Conservation (phyloP, 2,329 filamentous ascomycete genomes). For the Graphiopsis chlorocephala region DNA sequence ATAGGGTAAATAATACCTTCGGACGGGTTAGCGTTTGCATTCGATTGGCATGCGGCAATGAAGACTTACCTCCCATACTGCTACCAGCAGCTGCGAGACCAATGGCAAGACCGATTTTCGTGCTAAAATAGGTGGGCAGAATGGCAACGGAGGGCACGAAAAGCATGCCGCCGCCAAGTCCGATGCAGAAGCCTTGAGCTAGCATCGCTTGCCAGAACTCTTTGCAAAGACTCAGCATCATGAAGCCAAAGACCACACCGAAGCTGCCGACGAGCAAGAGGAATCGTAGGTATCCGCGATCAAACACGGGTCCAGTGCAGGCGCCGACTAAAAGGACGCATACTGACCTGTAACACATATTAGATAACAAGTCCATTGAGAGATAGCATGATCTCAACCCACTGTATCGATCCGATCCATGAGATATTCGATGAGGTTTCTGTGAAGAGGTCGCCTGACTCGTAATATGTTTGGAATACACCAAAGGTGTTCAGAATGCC, state of each 20-base stretch:
- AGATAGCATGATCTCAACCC: background rate
- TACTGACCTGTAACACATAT: conserved; percentile 30
- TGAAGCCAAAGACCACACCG: conserved; percentile 47
- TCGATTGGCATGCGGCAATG: background rate
- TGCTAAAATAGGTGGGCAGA: conserved; percentile 48
- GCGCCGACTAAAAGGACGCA: conserved; percentile 47
- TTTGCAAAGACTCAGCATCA: conserved; percentile 49
- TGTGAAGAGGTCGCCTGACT: conserved; percentile 38
- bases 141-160: conserved; percentile 46
- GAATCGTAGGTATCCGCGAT: conserved; percentile 46
- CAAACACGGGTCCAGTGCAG: conserved; percentile 49
- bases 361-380: background rate
- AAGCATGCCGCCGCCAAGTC: conserved; percentile 42
- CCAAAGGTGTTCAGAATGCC: conserved; percentile 45
- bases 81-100: conserved; percentile 47
- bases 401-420: conserved; percentile 51
- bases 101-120: conserved; percentile 43
- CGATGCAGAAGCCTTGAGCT: conserved; percentile 49
- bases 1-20: conserved; percentile 35
- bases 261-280: conserved; percentile 44
- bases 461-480: conserved; percentile 50
- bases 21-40: background rate
- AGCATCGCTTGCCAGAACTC: conserved; percentile 50
- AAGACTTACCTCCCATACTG: conserved; percentile 32
- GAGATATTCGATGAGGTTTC: conserved; percentile 44